These are phyloP conservation scores for Neofusicoccum laricinum DNA, from an alignment of 2,329 filamentous ascomycete genomes.

Conservation along the genomic window DNA sequence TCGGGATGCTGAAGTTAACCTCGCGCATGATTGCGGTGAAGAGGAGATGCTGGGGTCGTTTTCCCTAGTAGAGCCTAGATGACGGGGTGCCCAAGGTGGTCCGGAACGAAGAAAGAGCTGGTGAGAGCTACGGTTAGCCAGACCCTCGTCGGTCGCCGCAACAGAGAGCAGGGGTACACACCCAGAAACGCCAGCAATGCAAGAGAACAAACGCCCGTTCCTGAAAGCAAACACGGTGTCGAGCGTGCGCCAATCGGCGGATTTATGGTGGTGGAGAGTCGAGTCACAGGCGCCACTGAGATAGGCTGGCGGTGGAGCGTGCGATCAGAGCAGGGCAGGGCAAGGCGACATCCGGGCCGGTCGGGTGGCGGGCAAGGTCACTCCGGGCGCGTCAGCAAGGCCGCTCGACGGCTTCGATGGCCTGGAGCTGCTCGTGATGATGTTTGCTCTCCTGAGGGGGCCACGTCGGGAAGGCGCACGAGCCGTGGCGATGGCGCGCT, in stretches of 20 bases:
- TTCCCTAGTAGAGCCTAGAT: constrained; percentile 1
- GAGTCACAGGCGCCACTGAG: constrained; percentile 10
- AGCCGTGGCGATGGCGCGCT: constrained; percentile 17
- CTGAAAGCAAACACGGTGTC: constrained; percentile 14
- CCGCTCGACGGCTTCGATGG: constrained; percentile 11
- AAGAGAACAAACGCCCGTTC: constrained; percentile 15
- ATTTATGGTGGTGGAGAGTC: not conserved
- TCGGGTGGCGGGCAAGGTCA: constrained; percentile 13
- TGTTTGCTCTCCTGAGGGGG: constrained; percentile 20
- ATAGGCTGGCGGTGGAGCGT: constrained; percentile 8
- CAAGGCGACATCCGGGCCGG: constrained; percentile 19
- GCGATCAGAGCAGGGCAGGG: constrained; percentile 12
- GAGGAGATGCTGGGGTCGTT: not conserved
- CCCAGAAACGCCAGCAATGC: constrained; percentile 18
- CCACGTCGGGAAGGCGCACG: constrained; percentile 16
- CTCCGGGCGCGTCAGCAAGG: constrained; percentile 1
- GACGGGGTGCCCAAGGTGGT: not conserved
- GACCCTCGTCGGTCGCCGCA: constrained; percentile 23
- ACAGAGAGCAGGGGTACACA: not conserved
- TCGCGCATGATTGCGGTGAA: constrained; percentile 79
- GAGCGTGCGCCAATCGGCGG: constrained; percentile 13
- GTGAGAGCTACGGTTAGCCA: constrained; percentile 27
- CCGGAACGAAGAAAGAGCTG: constrained; percentile 23
- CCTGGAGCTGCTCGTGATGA: constrained; percentile 14
- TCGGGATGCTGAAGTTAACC: constrained; percentile 99